A percentile compares a stretch with the other conserved stretches of the same genome.
Evolutionary conservation across 2,329 filamentous ascomycete species (phyloP).

Genomic region (Phialophora chinensis): DNA sequence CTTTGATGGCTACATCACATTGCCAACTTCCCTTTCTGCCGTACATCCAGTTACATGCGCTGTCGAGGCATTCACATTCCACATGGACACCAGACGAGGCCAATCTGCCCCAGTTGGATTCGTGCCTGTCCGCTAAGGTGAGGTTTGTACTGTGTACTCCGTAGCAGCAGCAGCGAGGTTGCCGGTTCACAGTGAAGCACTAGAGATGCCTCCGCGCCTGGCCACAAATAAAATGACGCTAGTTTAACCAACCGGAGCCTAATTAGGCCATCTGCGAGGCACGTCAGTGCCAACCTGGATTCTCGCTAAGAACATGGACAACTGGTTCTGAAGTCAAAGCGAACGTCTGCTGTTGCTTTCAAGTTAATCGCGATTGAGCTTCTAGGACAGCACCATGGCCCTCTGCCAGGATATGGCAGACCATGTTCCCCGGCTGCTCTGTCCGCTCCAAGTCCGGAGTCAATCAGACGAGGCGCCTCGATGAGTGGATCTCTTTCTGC

Average conservation of each 20-base stretch:
- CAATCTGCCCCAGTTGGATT: background rate
- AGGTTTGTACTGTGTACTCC: background rate
- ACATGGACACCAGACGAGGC: too few species aligned
- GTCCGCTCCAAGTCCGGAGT: too few species aligned
- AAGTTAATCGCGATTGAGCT: constrained; percentile 51
- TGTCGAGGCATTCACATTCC: too few species aligned
- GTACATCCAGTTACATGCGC: background rate
- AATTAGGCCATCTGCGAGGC: background rate
- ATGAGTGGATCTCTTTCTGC: too few species aligned
- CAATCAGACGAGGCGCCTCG: too few species aligned
- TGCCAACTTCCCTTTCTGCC: background rate
- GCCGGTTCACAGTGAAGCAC: background rate
- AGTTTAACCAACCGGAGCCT: background rate
- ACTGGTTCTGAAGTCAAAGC: background rate
- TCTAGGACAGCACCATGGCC: constrained; percentile 37
- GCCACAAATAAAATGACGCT: background rate
- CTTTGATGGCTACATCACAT: background rate
- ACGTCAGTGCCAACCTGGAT: background rate
- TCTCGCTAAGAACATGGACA: background rate
- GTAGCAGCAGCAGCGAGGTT: background rate
- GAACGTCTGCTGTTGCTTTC: constrained; percentile 46
- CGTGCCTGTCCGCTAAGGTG: too few species aligned
- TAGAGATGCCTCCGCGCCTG: background rate
- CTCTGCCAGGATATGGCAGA: constrained; percentile 12
- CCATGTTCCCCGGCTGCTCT: too few species aligned